Evolutionary conservation across 441 rosid species (phyloP).

Genomic region (Isatis lusitanica): DNA sequence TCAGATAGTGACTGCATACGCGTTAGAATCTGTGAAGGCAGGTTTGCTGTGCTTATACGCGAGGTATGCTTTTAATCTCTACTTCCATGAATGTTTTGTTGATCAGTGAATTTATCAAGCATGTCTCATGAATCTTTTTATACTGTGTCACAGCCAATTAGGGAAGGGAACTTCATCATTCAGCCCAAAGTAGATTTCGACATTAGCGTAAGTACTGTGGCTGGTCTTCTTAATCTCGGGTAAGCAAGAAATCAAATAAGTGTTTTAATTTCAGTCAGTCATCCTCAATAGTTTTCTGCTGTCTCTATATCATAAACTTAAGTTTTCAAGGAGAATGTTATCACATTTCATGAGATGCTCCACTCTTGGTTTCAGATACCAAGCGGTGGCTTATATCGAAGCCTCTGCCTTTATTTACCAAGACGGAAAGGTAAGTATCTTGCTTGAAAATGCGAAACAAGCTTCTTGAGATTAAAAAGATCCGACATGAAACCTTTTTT

Average conservation of each 20-base stretch:
- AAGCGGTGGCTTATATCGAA: constrained; percentile 96
- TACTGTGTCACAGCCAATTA: constrained; percentile 69
- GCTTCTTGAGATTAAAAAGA: background rate
- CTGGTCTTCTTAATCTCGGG: constrained; percentile 99
- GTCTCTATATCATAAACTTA: background rate
- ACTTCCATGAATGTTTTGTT: constrained; percentile 4
- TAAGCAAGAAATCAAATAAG: constrained; percentile 43
- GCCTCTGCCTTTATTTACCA: constrained; percentile 95
- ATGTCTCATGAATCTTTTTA: constrained; percentile 9
- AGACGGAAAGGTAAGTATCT: constrained; percentile 77
- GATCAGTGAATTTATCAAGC: background rate
- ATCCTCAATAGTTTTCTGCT: background rate
- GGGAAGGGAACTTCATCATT: constrained; percentile 98
- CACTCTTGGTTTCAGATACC: constrained; percentile 64
- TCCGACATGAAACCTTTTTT: background rate
- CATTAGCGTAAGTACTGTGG: constrained; percentile 94
- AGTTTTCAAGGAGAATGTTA: background rate
- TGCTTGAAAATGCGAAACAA: constrained; percentile 1
- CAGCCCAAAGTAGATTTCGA: constrained; percentile 99
- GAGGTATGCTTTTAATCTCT: constrained; percentile 60
- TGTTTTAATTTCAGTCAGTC: background rate
- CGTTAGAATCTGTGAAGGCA: constrained; percentile 96
- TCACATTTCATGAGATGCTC: background rate
- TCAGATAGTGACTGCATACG: constrained; percentile 95
- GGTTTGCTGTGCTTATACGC: constrained; percentile 94